Conservation (phyloP, 169 alveolate genomes). For the Eimeria acervulina region DNA sequence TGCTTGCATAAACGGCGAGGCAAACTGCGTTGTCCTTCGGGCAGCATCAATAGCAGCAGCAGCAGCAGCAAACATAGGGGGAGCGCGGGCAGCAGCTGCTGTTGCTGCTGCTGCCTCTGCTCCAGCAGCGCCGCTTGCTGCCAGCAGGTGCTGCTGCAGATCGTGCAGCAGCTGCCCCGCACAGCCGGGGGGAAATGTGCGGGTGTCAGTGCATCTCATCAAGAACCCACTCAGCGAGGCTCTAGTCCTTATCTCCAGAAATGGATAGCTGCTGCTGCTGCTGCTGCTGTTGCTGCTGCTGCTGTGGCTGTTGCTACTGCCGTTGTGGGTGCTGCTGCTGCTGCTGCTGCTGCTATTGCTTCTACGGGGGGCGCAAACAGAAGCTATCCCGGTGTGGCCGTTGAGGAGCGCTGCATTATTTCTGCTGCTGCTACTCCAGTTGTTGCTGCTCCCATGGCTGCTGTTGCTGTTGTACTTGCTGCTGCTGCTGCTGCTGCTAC, state of each 20-base stretch:
- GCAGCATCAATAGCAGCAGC: neutral
- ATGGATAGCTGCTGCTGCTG: too few species aligned
- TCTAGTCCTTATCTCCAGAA: neutral
- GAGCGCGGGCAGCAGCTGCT: conserved; percentile 64
- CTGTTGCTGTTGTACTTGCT: neutral
- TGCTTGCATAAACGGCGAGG: neutral
- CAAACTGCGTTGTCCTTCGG: too few species aligned
- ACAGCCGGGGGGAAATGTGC: neutral
- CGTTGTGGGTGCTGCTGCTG: too few species aligned
- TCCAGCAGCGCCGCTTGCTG: neutral
- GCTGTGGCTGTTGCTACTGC: too few species aligned
- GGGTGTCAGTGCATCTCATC: neutral
- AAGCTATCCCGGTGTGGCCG: too few species aligned
- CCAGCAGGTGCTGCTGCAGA: neutral
- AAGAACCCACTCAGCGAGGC: neutral
- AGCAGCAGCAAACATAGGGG: neutral
- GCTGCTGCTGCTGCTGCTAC: conserved; percentile 3
- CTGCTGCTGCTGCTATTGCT: too few species aligned
- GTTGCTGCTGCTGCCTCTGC: conserved; percentile 66
- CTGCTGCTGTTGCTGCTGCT: too few species aligned
- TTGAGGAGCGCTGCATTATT: too few species aligned
- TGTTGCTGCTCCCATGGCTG: neutral
- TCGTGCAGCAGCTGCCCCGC: neutral
- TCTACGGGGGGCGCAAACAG: too few species aligned
- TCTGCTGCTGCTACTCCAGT: neutral